These are phyloP conservation scores for Penicillium sp. DNA, from an alignment of 2,329 filamentous ascomycete genomes.

Conservation along the genomic window DNA sequence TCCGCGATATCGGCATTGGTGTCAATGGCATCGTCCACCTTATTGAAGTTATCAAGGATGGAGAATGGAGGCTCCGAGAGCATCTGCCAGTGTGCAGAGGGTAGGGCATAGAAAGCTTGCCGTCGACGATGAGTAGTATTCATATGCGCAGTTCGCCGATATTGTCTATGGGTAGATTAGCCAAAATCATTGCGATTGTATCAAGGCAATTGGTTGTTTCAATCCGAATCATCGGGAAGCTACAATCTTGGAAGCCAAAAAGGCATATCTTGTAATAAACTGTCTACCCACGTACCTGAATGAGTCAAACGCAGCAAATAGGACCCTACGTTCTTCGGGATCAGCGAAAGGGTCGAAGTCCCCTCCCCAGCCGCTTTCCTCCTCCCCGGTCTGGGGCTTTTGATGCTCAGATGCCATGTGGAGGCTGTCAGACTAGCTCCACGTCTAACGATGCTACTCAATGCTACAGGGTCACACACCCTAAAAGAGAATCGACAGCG, in stretches of 20 bases:
- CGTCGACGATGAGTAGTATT: conserved; percentile 88
- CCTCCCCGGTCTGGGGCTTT: conserved; percentile 9
- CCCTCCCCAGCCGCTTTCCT: conserved; percentile 53
- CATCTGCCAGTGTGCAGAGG: conserved; percentile 77
- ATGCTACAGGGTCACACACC: not conserved
- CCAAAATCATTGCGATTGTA: not conserved
- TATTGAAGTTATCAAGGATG: conserved; percentile 73
- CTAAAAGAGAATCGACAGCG: not conserved
- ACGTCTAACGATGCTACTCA: not conserved
- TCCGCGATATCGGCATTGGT: conserved; percentile 80
- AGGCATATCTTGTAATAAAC: not conserved
- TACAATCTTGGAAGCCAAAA: not conserved
- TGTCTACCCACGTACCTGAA: conserved; percentile 66
- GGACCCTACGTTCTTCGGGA: conserved; percentile 74
- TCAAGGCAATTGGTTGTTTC: not conserved
- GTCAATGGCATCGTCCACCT: conserved; percentile 85
- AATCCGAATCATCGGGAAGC: not conserved
- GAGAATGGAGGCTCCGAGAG: conserved; percentile 80
- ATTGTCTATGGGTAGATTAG: conserved; percentile 60
- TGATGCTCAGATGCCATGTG: conserved; percentile 13
- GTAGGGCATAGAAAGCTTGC: conserved; percentile 89
- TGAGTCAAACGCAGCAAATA: conserved; percentile 82
- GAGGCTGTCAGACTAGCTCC: not conserved
- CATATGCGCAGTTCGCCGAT: conserved; percentile 79
- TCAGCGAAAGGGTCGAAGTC: conserved; percentile 68